A percentile compares a stretch with the other conserved stretches of the same genome.
phyloP scores from a whole-genome alignment of 805 yeast genomes.

The Cyberlindnera mississippiensis region DNA sequence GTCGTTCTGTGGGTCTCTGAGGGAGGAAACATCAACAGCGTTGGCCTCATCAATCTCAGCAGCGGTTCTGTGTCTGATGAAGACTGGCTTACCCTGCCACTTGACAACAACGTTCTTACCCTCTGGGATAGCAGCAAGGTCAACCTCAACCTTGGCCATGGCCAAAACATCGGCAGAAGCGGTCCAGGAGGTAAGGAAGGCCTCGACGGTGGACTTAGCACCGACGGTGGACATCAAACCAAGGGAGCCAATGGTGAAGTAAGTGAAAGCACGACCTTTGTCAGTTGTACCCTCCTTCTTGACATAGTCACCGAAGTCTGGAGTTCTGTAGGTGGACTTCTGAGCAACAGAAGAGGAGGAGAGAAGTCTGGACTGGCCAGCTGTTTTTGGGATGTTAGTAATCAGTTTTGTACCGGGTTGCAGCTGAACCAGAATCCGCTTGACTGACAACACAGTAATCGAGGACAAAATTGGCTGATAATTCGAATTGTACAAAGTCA shows the following conservation, averaged over 20 bases:
- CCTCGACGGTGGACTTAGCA: conserved; percentile 93
- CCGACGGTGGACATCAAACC: conserved; percentile 90
- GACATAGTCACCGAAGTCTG: conserved; percentile 80
- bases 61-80: conserved; percentile 96
- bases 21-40: conserved; percentile 62
- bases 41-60: conserved; percentile 95
- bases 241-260: conserved; percentile 96
- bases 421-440: too few species aligned
- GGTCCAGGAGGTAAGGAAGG: conserved; percentile 87
- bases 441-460: too few species aligned
- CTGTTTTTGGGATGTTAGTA: conserved; percentile 17
- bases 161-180: conserved; percentile 99
- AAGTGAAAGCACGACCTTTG: conserved; percentile 79
- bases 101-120: conserved; percentile 98
- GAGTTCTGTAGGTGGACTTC: conserved; percentile 83
- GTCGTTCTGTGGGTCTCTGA: conserved; percentile 95
- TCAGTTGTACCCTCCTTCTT: conserved; percentile 69
- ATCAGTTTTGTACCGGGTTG: neutral
- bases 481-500: too few species aligned
- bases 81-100: conserved; percentile 99
- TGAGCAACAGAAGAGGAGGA: conserved; percentile 41
- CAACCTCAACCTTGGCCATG: conserved; percentile 98
- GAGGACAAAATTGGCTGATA: too few species aligned
- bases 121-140: conserved; percentile 87
- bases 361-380: conserved; percentile 29